These are phyloP conservation scores for Aphanoascus verrucosus DNA, from an alignment of 2,329 filamentous ascomycete species.

Conservation along the genomic window DNA sequence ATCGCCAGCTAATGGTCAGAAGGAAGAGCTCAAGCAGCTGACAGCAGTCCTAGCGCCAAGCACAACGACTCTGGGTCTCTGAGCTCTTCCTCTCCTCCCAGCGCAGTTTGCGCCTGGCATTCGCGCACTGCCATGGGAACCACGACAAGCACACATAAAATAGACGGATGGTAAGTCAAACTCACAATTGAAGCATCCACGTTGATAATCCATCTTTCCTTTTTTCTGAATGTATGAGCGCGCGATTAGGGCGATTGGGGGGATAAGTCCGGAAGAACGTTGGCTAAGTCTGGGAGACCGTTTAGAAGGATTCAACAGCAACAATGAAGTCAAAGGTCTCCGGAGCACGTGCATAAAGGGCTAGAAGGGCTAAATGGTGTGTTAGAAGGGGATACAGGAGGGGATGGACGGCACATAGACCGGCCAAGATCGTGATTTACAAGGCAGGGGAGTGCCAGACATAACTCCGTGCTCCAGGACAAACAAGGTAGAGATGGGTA, in stretches of 20 bases:
- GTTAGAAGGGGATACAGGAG: background rate
- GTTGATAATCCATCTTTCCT: slow-evolving; percentile 42
- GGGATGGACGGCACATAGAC: background rate
- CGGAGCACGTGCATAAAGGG: background rate
- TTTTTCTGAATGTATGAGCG: slow-evolving; percentile 1
- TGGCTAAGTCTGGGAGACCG: slow-evolving; percentile 9
- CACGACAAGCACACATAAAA: background rate
- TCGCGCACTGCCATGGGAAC: background rate
- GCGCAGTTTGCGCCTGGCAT: no score
- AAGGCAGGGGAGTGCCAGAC: background rate
- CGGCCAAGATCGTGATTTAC: background rate
- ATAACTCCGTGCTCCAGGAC: slow-evolving; percentile 1
- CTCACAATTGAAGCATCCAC: slow-evolving; percentile 52
- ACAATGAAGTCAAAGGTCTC: slow-evolving; percentile 1
- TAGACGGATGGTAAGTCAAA: slow-evolving; percentile 19
- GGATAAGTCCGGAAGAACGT: background rate
- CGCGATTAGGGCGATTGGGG: background rate
- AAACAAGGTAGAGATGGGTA: background rate
- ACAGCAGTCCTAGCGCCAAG: no score
- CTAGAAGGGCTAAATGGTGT: background rate
- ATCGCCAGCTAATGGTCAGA: background rate
- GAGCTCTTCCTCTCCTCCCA: no score
- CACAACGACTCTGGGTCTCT: no score
- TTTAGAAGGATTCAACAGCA: slow-evolving; percentile 1
- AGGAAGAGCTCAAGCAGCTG: background rate